These are phyloP conservation scores for Bertia moriformis DNA, from an alignment of 2,329 filamentous ascomycete genomes.

Conservation along the genomic window DNA sequence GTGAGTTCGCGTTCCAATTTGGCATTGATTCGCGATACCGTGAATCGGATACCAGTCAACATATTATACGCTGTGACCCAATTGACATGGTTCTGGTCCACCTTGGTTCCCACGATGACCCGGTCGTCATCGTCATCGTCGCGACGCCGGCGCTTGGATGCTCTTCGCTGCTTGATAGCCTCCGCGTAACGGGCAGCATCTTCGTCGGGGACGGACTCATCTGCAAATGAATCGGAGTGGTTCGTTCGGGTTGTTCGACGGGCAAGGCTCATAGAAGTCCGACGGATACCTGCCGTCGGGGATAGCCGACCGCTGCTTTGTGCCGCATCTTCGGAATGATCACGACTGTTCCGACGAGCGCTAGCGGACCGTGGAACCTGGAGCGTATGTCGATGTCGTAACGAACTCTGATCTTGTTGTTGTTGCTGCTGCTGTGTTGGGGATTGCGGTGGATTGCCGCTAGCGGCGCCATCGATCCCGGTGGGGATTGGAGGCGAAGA, in stretches of 20 bases:
- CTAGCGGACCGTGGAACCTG: not conserved
- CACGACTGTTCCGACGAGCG: not conserved
- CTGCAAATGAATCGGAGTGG: conserved; percentile 14
- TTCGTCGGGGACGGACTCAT: conserved; percentile 75
- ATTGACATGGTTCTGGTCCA: conserved; percentile 92
- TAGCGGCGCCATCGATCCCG: not conserved
- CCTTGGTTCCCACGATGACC: conserved; percentile 90
- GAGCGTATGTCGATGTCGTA: not conserved
- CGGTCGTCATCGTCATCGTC: conserved; percentile 87
- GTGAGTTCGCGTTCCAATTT: conserved; percentile 86
- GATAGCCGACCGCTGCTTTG: not conserved
- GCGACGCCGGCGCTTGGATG: conserved; percentile 68
- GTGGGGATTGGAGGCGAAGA: not conserved
- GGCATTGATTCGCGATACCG: conserved; percentile 88
- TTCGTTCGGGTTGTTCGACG: not conserved
- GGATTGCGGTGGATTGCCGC: no score
- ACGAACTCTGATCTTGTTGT: not conserved
- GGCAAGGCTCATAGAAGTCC: not conserved
- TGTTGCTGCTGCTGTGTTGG: not conserved
- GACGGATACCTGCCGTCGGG: not conserved
- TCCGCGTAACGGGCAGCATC: conserved; percentile 88
- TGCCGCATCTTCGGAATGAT: not conserved
- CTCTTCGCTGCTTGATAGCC: conserved; percentile 78
- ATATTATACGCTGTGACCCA: conserved; percentile 99
- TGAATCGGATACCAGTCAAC: conserved; percentile 95